A percentile compares a stretch with the other conserved stretches of the same genome.
Conservation (phyloP, 2,329 filamentous ascomycete species). For the Beauveria brongniartii region DNA sequence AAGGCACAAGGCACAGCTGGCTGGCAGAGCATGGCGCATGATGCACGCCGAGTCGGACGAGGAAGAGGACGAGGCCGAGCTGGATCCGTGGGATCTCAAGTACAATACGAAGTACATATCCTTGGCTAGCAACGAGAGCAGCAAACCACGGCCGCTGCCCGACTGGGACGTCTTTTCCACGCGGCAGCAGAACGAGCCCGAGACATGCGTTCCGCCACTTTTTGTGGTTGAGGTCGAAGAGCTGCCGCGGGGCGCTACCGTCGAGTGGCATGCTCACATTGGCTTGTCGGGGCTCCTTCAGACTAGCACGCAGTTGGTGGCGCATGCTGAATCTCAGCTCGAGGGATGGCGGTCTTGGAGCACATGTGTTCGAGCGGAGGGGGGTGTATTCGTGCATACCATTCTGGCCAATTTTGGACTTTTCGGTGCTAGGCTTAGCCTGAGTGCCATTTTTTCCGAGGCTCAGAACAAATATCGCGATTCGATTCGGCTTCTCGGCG, state of each 20-base stretch:
- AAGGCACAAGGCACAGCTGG: slow-evolving; percentile 31
- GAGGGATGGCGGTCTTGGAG: slow-evolving; percentile 23
- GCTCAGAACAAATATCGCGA: background rate
- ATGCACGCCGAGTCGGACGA: slow-evolving; percentile 37
- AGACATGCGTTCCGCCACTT: slow-evolving; percentile 49
- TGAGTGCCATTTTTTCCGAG: slow-evolving; percentile 15
- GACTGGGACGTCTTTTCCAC: slow-evolving; percentile 40
- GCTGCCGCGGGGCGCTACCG: slow-evolving; percentile 62
- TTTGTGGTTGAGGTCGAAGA: slow-evolving; percentile 69
- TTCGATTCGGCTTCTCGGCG: background rate
- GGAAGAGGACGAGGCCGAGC: slow-evolving; percentile 40
- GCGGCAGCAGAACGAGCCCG: slow-evolving; percentile 27
- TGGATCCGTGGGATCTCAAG: slow-evolving; percentile 62
- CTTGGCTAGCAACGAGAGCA: slow-evolving; percentile 23
- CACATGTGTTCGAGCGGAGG: slow-evolving; percentile 17
- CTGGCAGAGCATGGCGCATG: slow-evolving; percentile 39
- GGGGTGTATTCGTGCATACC: slow-evolving; percentile 23
- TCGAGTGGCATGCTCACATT: slow-evolving; percentile 76
- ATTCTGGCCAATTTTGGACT: slow-evolving; percentile 16
- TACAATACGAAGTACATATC: slow-evolving; percentile 46
- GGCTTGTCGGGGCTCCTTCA: slow-evolving; percentile 39
- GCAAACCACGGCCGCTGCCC: slow-evolving; percentile 32
- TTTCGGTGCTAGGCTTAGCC: background rate
- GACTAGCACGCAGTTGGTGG: slow-evolving; percentile 20
- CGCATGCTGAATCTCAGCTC: slow-evolving; percentile 12